Conservation (phyloP, 495 filamentous ascomycete species). For the Pyrenula massariospora region DNA sequence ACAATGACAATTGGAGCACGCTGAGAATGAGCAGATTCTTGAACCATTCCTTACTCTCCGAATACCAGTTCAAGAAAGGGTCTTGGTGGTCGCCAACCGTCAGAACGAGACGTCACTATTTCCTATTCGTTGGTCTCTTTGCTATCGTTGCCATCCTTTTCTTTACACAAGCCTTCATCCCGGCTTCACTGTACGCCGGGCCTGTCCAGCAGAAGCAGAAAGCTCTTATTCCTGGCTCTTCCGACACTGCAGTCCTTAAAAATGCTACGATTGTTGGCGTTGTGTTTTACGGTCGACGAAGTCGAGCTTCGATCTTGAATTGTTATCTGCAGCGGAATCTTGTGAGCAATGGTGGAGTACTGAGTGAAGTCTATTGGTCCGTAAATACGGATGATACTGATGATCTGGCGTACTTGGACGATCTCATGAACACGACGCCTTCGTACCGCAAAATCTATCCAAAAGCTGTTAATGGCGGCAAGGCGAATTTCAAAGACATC, state of each 20-base stretch:
- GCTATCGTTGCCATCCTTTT: neutral
- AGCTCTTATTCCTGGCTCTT: neutral
- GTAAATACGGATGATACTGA: conserved; percentile 27
- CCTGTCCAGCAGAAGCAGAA: neutral
- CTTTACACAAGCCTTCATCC: neutral
- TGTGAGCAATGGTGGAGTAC: conserved; percentile 30
- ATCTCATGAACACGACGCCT: neutral
- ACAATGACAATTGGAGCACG: no score
- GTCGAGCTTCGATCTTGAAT: conserved; percentile 29
- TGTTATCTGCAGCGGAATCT: conserved; percentile 38
- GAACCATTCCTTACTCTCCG: no score
- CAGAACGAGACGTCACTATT: neutral
- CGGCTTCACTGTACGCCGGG: neutral
- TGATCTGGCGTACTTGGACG: conserved; percentile 22
- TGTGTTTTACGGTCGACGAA: conserved; percentile 32
- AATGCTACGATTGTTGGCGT: conserved; percentile 29
- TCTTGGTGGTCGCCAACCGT: no score
- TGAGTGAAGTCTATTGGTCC: conserved; percentile 35
- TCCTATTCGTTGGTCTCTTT: neutral
- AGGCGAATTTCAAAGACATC: conserved; percentile 15
- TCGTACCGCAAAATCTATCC: conserved; percentile 9
- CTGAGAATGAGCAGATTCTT: no score
- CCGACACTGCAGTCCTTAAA: conserved; percentile 16
- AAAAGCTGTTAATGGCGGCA: conserved; percentile 13
- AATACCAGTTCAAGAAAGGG: no score